Evolutionary conservation across 352 stramenopile species (phyloP).

Genomic region (Saprolegnia parasitica): DNA sequence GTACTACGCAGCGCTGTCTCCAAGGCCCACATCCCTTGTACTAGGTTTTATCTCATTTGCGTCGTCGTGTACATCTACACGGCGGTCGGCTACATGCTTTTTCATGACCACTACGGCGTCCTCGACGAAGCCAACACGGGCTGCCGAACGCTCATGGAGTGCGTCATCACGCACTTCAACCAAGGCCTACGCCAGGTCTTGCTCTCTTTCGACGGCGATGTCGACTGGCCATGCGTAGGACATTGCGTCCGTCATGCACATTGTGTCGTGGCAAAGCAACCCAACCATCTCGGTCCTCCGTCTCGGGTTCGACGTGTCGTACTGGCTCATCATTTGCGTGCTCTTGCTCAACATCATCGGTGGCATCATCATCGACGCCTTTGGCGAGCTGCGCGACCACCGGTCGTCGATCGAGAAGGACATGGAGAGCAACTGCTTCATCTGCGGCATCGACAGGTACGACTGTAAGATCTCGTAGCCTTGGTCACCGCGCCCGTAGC

Average conservation of each 20-base stretch:
- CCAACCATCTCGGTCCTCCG: slow-evolving; percentile 7
- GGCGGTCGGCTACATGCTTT: slow-evolving; percentile 18
- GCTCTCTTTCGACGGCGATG: too few relatives aligned
- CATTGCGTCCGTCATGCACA: neutral
- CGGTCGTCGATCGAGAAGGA: slow-evolving; percentile 13
- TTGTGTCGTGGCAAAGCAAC: neutral
- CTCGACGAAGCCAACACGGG: slow-evolving; percentile 18
- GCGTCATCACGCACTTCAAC: slow-evolving; percentile 1
- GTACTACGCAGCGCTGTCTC: neutral
- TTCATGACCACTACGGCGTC: slow-evolving; percentile 27
- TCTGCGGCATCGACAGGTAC: slow-evolving; percentile 31
- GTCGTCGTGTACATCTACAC: slow-evolving; percentile 31
- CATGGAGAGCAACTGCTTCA: slow-evolving; percentile 12
- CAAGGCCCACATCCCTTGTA: too few relatives aligned
- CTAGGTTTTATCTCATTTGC: neutral
- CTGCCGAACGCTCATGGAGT: slow-evolving; percentile 13
- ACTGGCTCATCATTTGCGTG: slow-evolving; percentile 14
- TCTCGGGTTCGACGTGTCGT: slow-evolving; percentile 19
- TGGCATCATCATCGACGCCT: slow-evolving; percentile 27
- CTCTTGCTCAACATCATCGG: slow-evolving; percentile 27
- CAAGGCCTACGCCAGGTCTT: neutral
- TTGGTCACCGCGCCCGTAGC: neutral
- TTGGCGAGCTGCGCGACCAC: slow-evolving; percentile 16
- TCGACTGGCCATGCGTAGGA: neutral
- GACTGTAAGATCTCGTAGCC: neutral